Conservation (phyloP, 2,329 filamentous ascomycete species). For the Colletotrichum caudatum region DNA sequence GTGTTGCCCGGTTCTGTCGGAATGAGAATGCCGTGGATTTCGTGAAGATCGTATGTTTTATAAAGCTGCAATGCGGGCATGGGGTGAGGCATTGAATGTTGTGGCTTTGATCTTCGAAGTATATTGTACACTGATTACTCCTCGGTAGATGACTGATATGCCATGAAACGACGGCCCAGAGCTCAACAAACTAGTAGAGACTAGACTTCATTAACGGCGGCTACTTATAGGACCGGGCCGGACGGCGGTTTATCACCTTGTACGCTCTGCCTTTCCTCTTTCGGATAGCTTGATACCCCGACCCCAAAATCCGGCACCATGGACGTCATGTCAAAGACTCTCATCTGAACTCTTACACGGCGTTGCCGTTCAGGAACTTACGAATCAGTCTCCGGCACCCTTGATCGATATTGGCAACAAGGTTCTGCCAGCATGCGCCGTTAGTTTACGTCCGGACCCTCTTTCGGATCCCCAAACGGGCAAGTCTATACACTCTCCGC, state of each 20-base stretch:
- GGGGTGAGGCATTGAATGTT: not conserved
- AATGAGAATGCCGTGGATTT: no score
- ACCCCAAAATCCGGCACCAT: not conserved
- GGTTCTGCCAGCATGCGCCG: not conserved
- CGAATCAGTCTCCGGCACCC: not conserved
- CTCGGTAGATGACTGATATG: not conserved
- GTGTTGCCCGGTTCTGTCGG: not conserved
- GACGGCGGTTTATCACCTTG: no score
- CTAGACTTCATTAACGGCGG: not conserved
- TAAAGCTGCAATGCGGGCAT: not conserved
- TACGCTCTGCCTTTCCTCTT: not conserved
- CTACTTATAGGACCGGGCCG: no score
- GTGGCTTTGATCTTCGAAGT: not conserved
- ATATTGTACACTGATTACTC: not conserved
- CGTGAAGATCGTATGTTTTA: not conserved
- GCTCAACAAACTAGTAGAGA: not conserved
- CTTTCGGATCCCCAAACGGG: not conserved
- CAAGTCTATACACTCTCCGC: not conserved
- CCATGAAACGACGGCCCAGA: not conserved
- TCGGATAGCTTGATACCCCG: not conserved
- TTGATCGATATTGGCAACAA: not conserved
- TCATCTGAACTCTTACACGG: constrained; percentile 5
- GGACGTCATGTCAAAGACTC: not conserved
- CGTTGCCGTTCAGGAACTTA: not conserved
- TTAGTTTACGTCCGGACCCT: constrained; percentile 10